These are phyloP conservation scores for Leptomonas pyrrhocoris DNA, from an alignment of 208 protist genomes.

Conservation along the genomic window DNA sequence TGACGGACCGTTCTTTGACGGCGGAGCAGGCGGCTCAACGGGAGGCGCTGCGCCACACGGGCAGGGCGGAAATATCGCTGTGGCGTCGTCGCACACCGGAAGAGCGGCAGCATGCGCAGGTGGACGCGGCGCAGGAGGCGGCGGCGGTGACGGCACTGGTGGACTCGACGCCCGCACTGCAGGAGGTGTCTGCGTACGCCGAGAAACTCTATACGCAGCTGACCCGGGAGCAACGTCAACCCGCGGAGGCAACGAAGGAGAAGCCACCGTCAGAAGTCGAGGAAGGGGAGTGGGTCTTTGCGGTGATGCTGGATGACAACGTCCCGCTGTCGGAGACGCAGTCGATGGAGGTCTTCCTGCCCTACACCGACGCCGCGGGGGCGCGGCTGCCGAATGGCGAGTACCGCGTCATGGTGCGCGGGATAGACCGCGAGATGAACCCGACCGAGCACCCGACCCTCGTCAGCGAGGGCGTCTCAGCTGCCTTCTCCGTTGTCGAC, in stretches of 20 bases:
- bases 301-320: conserved; percentile 82
- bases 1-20: conserved; percentile 43
- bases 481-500: conserved; percentile 69
- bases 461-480: conserved; percentile 61
- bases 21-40: conserved; percentile 55
- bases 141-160: conserved; percentile 41
- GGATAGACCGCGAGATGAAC: conserved; percentile 48
- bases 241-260: not conserved
- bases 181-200: conserved; percentile 64
- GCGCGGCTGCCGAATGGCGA: conserved; percentile 58
- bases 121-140: conserved; percentile 19
- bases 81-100: conserved; percentile 59
- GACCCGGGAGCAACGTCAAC: conserved; percentile 23
- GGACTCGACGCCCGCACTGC: conserved; percentile 39
- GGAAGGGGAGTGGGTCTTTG: conserved; percentile 77
- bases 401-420: conserved; percentile 82
- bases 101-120: conserved; percentile 37
- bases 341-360: conserved; percentile 64
- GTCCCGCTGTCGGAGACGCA: conserved; percentile 56
- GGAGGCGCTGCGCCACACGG: conserved; percentile 31
- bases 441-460: conserved; percentile 40
- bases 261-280: conserved; percentile 3
- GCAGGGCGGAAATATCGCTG: conserved; percentile 76
- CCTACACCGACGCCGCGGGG: conserved; percentile 54
- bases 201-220: conserved; percentile 49